phyloP scores from a whole-genome alignment of 148 eudicot genomes.

The Suaeda aralocaspica region DNA sequence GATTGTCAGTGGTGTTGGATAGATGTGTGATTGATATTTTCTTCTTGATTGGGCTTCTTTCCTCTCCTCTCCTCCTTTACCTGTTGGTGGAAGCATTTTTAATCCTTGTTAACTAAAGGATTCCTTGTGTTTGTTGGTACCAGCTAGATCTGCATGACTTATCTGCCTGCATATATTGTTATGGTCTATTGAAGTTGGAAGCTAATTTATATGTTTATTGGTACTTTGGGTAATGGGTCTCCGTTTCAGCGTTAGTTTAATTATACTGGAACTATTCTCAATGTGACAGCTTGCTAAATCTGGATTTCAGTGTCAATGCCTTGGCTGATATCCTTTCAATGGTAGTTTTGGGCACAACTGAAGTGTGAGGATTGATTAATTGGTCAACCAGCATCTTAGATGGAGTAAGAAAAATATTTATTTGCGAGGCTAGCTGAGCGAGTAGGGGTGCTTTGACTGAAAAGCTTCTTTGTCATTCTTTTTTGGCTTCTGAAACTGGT shows the following conservation, averaged over 20 bases:
- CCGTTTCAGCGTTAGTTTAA: not conserved
- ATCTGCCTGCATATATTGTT: not conserved
- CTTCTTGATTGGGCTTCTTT: conserved; percentile 14
- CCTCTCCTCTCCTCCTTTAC: not conserved
- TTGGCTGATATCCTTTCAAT: conserved; percentile 15
- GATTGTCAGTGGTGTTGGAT: conserved; percentile 9
- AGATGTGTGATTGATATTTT: not conserved
- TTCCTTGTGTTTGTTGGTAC: not conserved
- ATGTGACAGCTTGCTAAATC: not conserved
- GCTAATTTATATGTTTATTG: conserved; percentile 4
- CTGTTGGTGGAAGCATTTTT: not conserved
- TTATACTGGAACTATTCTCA: not conserved
- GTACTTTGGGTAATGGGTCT: not conserved
- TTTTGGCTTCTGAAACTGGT: not conserved
- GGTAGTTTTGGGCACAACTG: not conserved
- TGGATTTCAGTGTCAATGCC: conserved; percentile 3
- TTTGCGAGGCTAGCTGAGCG: not conserved
- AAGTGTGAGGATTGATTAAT: not conserved
- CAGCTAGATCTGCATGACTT: not conserved
- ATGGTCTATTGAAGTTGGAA: conserved; percentile 4
- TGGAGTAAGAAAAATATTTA: not conserved
- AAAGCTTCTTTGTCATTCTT: conserved; percentile 7
- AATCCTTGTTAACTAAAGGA: not conserved
- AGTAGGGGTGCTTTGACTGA: not conserved
- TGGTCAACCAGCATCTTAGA: not conserved